Evolutionary conservation across 192 early-diverging fungal species (phyloP), one percentile per base, ranked within the genome.

Genomic region (Hyaloraphidium curvatum): DNA sequence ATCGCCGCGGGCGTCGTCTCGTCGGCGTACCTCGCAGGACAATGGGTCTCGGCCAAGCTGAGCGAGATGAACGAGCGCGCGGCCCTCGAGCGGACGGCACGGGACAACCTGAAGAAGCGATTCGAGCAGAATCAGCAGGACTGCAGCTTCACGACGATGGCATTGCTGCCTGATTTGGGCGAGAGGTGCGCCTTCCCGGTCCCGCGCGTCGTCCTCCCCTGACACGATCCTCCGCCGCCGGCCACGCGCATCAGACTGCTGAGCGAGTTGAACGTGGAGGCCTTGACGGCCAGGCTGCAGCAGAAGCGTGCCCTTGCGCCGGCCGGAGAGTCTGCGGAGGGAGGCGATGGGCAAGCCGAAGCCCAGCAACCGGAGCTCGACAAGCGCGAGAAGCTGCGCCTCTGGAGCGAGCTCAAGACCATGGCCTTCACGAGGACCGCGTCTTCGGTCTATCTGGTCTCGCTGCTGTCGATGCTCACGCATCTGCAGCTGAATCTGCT

Each of bases 71-170:
- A 87, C 58, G 72, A 76, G 33, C 64, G 70, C 41, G 55, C 76
- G 28, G 71, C 73, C 16, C 54, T 77, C 19, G 82, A 90, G 40
- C 72, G 80, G 58, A 62, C 72, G 1, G 78, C 82, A 16, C 75
- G 61, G 55, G 56, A 69, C 61, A 89, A 81, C 56, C 73, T 92
- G 52, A 84, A 80, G 41, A 69, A 84, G 50, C 78, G 92, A 14
- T 97, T 93, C 62, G 84, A 92, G 56, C 87, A 91, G 71, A 91
- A 91, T 66, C 87, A 88, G 59, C 75, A 80, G 43, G 93, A 97
- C 69, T 91, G 89, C 62, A 63, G 75, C 19, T 89, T 87, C 52
- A 82, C 83, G 2, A 81, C 91, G n/a, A 63, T 80, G 55, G 78
- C 83, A 28, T 72, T 91, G 30, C 62, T 94, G 37, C 87, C 89